These are phyloP conservation scores for Lodderomyces orthopsilosis DNA, from an alignment of 1,139 yeast genomes.

Conservation along the genomic window DNA sequence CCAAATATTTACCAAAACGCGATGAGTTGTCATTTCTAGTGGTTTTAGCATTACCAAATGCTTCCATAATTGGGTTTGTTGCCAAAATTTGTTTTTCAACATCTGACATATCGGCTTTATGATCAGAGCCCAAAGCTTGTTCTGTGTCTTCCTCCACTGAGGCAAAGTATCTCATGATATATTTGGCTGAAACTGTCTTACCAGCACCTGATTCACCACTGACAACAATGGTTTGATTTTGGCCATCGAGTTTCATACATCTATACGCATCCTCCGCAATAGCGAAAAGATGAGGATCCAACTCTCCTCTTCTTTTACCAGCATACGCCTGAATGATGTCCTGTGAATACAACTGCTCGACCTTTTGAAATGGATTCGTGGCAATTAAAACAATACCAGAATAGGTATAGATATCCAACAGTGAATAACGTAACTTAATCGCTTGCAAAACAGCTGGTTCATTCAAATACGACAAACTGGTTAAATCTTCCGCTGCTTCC, in stretches of 20 bases:
- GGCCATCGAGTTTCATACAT: conserved; percentile 81
- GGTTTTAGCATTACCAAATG: conserved; percentile 97
- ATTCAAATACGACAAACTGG: conserved; percentile 85
- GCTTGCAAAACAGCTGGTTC: conserved; percentile 98
- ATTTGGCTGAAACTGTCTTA: conserved; percentile 95
- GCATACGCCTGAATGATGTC: conserved; percentile 94
- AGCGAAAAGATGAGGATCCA: conserved; percentile 95
- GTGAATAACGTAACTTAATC: conserved; percentile 83
- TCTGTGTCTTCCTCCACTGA: conserved; percentile 70
- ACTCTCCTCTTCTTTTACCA: conserved; percentile 87
- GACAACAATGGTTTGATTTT: conserved; percentile 93
- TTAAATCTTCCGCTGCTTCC: conserved; percentile 93
- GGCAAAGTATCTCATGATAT: conserved; percentile 96
- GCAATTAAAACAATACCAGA: conserved; percentile 97
- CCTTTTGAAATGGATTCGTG: conserved; percentile 90
- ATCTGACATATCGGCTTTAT: conserved; percentile 74
- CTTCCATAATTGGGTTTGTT: conserved; percentile 97
- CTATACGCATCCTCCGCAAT: conserved; percentile 98
- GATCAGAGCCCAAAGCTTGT: conserved; percentile 19
- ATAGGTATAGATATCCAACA: conserved; percentile 88
- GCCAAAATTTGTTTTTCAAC: conserved; percentile 95
- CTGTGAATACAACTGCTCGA: conserved; percentile 85
- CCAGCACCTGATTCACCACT: conserved; percentile 99
- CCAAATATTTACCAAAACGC: conserved; percentile 93
- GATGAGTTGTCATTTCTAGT: conserved; percentile 97